Base-by-base conservation (phyloP, 2,329 filamentous ascomycete genomes). In the Samsoniella hepiali region DNA sequence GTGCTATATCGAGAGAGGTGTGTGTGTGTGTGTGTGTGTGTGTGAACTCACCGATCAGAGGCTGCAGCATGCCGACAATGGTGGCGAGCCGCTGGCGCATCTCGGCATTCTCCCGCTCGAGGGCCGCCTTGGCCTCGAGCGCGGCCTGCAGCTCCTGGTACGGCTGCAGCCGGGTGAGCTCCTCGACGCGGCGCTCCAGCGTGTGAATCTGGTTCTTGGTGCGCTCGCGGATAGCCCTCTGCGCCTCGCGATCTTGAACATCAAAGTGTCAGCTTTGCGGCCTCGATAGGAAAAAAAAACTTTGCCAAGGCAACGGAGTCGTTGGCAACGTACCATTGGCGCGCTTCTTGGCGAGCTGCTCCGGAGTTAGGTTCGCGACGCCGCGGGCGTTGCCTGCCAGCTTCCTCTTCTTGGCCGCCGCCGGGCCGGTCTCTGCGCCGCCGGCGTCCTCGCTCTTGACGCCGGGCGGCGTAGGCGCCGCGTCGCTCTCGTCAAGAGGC, bases 101-200 rank as follows among this genome's bases (percentile, higher is more conserved):
- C 67, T 93, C 90, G 65, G 86, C 84, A 78, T 95, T 94, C 77
- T 96, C 91, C 38, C 86, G 85, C 77, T 92, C 86, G 60, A 92
- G 85, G 15, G 84, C 83, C 72, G 94, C 90, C 78, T 92, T 93
- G 75, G 92, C 88, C 38, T 86, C 82, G 62, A 94, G 75, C 10
- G 87, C 90, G 34, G 85, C 81, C 75, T 96, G 91, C 27, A 96
- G 83, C 72, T 97, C 92, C 72, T 91, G 88, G 69, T 93, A 93
- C 0, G 91, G 91, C 74, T 93, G 88, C 76, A 92, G 89, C 63
- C 84, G 88, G 63, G 90, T 91, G 68, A 96, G 82, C 66, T 94
- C 90, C 62, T 84, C 81, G 65, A 96, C 93, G 66, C 85, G 83
- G 65, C 81, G 82, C 74, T 95, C 90, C 64, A 95, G 80, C 7